Conservation (phyloP, 2,329 filamentous ascomycete species). For the Sclerotinia nivalis region DNA sequence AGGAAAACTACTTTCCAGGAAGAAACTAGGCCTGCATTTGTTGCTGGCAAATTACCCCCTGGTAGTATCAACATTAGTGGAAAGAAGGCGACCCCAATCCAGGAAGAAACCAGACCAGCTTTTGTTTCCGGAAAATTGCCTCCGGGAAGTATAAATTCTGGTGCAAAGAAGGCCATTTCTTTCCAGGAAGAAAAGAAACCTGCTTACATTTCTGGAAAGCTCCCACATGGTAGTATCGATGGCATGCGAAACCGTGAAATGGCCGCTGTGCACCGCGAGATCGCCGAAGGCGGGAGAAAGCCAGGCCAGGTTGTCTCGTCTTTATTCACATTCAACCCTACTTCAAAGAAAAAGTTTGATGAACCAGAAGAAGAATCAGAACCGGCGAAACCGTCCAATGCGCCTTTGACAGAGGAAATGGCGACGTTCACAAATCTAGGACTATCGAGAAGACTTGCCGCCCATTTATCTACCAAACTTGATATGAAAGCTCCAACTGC, state of each 20-base stretch:
- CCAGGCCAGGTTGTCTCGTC: constrained; percentile 77
- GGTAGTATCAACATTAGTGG: constrained; percentile 38
- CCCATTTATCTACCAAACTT: constrained; percentile 82
- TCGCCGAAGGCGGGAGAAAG: constrained; percentile 43
- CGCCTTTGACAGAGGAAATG: constrained; percentile 79
- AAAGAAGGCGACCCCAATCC: constrained; percentile 28
- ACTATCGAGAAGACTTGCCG: constrained; percentile 75
- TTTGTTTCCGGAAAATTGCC: constrained; percentile 43
- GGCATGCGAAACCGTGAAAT: constrained; percentile 36
- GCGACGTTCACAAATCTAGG: constrained; percentile 86
- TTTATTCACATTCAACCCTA: constrained; percentile 87
- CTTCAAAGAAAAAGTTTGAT: constrained; percentile 62
- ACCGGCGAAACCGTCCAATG: constrained; percentile 79
- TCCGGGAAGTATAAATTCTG: constrained; percentile 41
- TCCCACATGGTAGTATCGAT: constrained; percentile 36
- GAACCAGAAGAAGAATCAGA: constrained; percentile 50
- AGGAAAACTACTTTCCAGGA: constrained; percentile 27
- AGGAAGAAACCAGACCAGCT: constrained; percentile 29
- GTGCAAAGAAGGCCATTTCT: constrained; percentile 30
- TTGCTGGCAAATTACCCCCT: constrained; percentile 43
- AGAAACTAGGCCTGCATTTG: constrained; percentile 27
- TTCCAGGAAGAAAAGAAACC: constrained; percentile 32
- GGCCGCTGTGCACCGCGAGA: constrained; percentile 26
- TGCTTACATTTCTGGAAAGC: constrained; percentile 38
- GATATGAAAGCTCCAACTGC: constrained; percentile 87